Conservation (phyloP, 306 rosid species). For the Rosa multiflora region DNA sequence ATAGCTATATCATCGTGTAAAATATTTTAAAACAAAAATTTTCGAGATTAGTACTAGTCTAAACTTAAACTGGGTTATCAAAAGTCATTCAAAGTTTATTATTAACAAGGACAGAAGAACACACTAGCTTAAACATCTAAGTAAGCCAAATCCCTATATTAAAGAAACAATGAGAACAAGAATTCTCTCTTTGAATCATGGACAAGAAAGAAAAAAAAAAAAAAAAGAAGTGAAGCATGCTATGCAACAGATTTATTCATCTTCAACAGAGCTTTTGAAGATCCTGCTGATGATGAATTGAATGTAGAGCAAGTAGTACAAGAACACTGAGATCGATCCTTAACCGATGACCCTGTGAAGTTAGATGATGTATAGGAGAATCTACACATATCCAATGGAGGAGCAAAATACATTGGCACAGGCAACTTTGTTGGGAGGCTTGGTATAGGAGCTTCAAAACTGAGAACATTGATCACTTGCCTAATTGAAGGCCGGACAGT, state of each 20-base stretch:
- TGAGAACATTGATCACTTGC: slow-evolving; percentile 64
- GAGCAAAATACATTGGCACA: slow-evolving; percentile 61
- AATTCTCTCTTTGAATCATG: slow-evolving; percentile 3
- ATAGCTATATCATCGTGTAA: no score
- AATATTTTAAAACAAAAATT: no score
- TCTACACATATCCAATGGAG: slow-evolving; percentile 41
- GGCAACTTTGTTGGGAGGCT: slow-evolving; percentile 58
- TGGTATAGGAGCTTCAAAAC: slow-evolving; percentile 48
- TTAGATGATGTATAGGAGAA: slow-evolving; percentile 47
- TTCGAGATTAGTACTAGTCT: no score
- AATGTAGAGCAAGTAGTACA: slow-evolving; percentile 36
- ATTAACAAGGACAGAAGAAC: slow-evolving; percentile 6
- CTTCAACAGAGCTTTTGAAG: slow-evolving; percentile 41
- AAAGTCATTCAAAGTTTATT: background rate
- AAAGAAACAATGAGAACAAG: slow-evolving; percentile 1
- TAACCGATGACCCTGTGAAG: slow-evolving; percentile 27
- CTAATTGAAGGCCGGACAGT: slow-evolving; percentile 55
- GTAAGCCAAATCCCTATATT: background rate
- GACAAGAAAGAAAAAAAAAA: background rate
- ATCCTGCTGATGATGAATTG: slow-evolving; percentile 53
- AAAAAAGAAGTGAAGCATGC: background rate
- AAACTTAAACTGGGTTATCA: background rate
- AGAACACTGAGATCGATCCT: slow-evolving; percentile 32
- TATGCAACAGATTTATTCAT: background rate
- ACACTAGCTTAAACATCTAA: background rate